Evolutionary conservation across 305 asterid genomes (phyloP), one percentile per base, ranked within the genome.

Genomic region (Solanum hybrid): DNA sequence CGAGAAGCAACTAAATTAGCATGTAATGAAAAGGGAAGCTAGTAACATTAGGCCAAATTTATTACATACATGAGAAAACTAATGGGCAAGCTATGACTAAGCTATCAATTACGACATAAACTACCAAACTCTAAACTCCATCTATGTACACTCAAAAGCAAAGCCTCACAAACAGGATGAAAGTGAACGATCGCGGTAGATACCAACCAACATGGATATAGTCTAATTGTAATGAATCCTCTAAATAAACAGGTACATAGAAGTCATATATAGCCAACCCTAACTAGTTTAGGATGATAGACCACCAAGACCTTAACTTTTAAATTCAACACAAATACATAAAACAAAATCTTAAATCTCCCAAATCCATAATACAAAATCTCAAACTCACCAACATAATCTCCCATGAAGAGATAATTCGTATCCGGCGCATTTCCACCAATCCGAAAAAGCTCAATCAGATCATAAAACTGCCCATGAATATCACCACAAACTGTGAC

Each of bases 361-460:
- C 13, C 67, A 69, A 24, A 35, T 87, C 35, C 57, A 40, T n/a
- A 29, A 67, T 0, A 14, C 28, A 46, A 87, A 35, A 87, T 20
- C 71, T 18, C 37, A 28, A 84, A 89, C 98, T 93, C 80, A 96
- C 98, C 98, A 77, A 96, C 98, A 81, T 96, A 96, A 89, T 96
- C 98, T 61, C 98, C 98, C 98, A 96, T 96, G 93, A 96, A 96
- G 71, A 96, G 98, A 88, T 96, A 96, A 92, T 96, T 96, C 7
- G 98, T 96, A 89, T 96, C 97, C 13, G 98, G 98, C 75, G 98
- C 90, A 77, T 94, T 95, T 73, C 98, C 98, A 14, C 98, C 98
- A 40, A 96, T 96, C 39, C 96, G 92, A 89, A 96, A 96, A 40
- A 96, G 98, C 96, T 96, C 98, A 89, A 96, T 93, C 90, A 95